A percentile compares a stretch with the other conserved stretches of the same genome.
Conservation (phyloP, 352 stramenopile genomes). For the Globisporangium sylvaticum region DNA sequence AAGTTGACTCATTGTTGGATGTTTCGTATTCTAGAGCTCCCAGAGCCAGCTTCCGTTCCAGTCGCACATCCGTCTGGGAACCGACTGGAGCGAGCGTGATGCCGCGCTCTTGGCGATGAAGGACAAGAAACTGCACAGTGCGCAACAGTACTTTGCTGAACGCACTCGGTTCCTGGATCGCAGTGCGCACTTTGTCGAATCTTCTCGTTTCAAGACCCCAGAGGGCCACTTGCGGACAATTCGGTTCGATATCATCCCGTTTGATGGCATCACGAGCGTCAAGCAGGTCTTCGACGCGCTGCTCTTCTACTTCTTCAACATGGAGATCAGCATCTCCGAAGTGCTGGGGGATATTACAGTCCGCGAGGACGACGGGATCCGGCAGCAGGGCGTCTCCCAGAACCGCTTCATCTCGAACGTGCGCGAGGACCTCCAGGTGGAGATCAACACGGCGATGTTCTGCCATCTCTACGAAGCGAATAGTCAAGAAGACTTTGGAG, state of each 20-base stretch:
- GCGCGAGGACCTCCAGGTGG: background rate
- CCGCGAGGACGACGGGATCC: background rate
- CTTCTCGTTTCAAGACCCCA: background rate
- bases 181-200: constrained; percentile 17
- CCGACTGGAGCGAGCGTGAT: constrained; percentile 20
- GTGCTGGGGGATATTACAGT: background rate
- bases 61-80: constrained; percentile 21
- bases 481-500: no score
- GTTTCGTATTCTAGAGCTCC: background rate
- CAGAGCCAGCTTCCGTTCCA: background rate
- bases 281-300: constrained; percentile 1
- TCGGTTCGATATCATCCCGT: background rate
- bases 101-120: constrained; percentile 30
- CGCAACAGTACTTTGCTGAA: constrained; percentile 29
- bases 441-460: constrained; percentile 3
- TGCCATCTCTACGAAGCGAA: background rate
- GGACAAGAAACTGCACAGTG: constrained; percentile 25
- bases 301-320: constrained; percentile 9
- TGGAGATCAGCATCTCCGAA: constrained; percentile 4
- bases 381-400: background rate
- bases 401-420: constrained; percentile 2
- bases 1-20: background rate
- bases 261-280: background rate
- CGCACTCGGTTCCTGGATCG: constrained; percentile 31
- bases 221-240: background rate